A percentile compares a stretch with the other conserved stretches of the same genome.
These are phyloP conservation scores for Plicaturopsis crispa DNA, from an alignment of 768 basidiomycete genomes.

Conservation along the genomic window DNA sequence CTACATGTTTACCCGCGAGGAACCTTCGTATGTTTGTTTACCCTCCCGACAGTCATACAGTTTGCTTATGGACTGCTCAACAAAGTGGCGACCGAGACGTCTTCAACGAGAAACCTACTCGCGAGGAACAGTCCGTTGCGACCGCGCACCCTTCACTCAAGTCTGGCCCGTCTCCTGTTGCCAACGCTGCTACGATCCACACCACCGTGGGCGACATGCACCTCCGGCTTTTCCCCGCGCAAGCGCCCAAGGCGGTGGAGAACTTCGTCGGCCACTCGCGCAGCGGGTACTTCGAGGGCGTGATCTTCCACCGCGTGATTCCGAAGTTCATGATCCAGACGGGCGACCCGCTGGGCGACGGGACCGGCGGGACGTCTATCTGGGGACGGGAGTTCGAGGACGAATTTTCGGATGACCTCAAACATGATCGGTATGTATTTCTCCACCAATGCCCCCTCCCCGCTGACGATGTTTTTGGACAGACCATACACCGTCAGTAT, in stretches of 20 bases:
- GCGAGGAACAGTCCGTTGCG: slow-evolving; percentile 90
- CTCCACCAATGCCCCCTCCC: slow-evolving; percentile 2
- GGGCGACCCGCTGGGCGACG: slow-evolving; percentile 91
- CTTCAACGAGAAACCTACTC: slow-evolving; percentile 95
- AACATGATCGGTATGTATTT: slow-evolving; percentile 73
- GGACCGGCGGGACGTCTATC: slow-evolving; percentile 85
- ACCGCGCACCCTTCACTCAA: slow-evolving; percentile 41
- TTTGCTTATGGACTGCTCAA: slow-evolving; percentile 18
- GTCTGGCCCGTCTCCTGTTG: slow-evolving; percentile 61
- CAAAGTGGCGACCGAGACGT: slow-evolving; percentile 89
- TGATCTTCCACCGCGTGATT: slow-evolving; percentile 97
- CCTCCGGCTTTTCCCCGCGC: slow-evolving; percentile 80
- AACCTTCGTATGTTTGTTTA: slow-evolving; percentile 70
- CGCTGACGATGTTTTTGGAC: slow-evolving; percentile 3
- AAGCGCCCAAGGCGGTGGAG: slow-evolving; percentile 93
- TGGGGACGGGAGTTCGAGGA: slow-evolving; percentile 92
- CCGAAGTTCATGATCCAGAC: slow-evolving; percentile 99
- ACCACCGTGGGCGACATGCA: slow-evolving; percentile 95
- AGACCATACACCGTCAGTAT: slow-evolving; percentile 95
- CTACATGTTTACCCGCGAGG: slow-evolving; percentile 87
- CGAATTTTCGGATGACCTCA: slow-evolving; percentile 83
- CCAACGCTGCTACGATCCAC: slow-evolving; percentile 83
- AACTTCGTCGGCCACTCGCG: slow-evolving; percentile 93
- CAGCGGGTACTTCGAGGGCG: slow-evolving; percentile 85
- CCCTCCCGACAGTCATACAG: not conserved